Evolutionary conservation across 2,329 filamentous ascomycete species (phyloP).

Genomic region (Fusarium sp.): DNA sequence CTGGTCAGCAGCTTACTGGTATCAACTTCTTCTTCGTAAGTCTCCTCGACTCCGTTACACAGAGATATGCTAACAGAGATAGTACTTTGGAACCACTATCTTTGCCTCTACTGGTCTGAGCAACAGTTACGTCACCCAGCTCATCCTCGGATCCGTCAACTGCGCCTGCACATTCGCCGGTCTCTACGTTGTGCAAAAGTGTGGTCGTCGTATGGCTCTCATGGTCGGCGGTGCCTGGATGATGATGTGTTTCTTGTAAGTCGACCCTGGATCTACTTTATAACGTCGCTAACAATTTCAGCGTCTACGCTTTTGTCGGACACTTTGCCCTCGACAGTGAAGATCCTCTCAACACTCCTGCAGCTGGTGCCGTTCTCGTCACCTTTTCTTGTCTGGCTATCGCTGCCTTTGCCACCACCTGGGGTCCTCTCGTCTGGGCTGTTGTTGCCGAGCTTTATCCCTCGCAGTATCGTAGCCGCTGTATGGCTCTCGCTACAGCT

Average conservation of each 20-base stretch:
- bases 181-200: slow-evolving; percentile 73
- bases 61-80: not conserved
- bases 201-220: slow-evolving; percentile 72
- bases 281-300: slow-evolving; percentile 17
- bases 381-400: slow-evolving; percentile 78
- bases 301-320: slow-evolving; percentile 62
- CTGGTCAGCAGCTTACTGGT: slow-evolving; percentile 76
- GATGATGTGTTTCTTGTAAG: slow-evolving; percentile 63
- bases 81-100: slow-evolving; percentile 73
- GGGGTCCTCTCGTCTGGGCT: slow-evolving; percentile 77
- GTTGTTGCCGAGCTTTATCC: slow-evolving; percentile 75
- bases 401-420: slow-evolving; percentile 74
- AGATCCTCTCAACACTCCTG: slow-evolving; percentile 58
- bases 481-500: slow-evolving; percentile 68
- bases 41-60: not conserved
- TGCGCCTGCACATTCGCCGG: slow-evolving; percentile 74
- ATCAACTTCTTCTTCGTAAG: slow-evolving; percentile 66
- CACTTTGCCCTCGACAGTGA: slow-evolving; percentile 56
- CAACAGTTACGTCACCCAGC: slow-evolving; percentile 75
- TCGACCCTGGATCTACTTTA: slow-evolving; percentile 1
- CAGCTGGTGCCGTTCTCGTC: slow-evolving; percentile 70
- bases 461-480: slow-evolving; percentile 63
- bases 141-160: slow-evolving; percentile 76
- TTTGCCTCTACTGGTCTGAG: slow-evolving; percentile 73
- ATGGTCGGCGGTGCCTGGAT: slow-evolving; percentile 73